Evolutionary conservation across 1,284 basidiomycete species (phyloP), one percentile per base, ranked within the genome.

Genomic region (Flammula alnicola): DNA sequence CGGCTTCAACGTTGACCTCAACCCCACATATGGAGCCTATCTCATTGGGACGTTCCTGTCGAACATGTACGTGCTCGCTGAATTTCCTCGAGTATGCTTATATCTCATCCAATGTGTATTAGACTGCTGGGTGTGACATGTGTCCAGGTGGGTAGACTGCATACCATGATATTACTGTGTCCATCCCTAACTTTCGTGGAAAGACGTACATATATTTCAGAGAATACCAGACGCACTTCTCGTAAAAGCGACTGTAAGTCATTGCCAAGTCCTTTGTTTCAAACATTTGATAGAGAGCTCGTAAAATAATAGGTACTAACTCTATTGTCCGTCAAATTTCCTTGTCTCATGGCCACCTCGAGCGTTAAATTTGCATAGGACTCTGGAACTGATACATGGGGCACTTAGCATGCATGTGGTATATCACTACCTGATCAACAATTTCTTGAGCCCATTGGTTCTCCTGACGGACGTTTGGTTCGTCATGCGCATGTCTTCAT

Each of bases 21-120:
- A 32, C 16, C 36, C 44, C n/a, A 46, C 26, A 17, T 37, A 36
- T 25, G 44, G 44, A 7, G 44, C 36, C 3, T 46, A 46, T 38
- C 44, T 46, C 19, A 46, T 46, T 27, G 44, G 44, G 19, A 46
- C 44, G 7, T 39, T 46, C 39, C 14, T 46, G 39, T 46, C 44
- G 16, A 46, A 46, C 27, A 39, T 46, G 44, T 46, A 39, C 11
- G 44, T 23, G 11, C 10, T 14, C 26, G 12, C 14, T 8, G 31
- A 16, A 19, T 8, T 7, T 4, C 3, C 11, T 11, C 8, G 9
- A 11, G 26, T n/a, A 3, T 2, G 6, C 8, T 11, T 20, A 12
- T 19, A 11, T 11, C 31, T 44, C n/a, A 32, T 22, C n/a, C n/a
- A n/a, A 19, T 27, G 22, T 2, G 10, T 30, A 10, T 14, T 4